Conservation (phyloP, 176 grass and related monocot species). For the Oryza australiensis region DNA sequence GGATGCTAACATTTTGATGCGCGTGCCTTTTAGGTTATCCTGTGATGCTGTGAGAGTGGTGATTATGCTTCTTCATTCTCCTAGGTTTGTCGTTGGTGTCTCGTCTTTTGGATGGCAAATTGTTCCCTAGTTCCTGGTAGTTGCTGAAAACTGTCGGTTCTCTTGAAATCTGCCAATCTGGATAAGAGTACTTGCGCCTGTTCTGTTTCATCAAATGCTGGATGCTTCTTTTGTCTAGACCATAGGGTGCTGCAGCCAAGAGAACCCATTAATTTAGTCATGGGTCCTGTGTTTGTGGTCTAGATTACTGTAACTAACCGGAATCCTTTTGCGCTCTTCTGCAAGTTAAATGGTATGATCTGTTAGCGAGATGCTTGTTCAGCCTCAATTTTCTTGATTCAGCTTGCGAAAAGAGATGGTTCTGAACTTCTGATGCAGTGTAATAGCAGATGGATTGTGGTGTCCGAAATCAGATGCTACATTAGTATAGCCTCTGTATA, state of each 20-base stretch:
- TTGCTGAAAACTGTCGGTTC: constrained; percentile 14
- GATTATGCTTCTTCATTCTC: constrained; percentile 30
- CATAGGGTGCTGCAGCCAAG: neutral
- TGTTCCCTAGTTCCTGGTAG: constrained; percentile 18
- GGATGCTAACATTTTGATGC: constrained; percentile 32
- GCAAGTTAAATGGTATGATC: constrained; percentile 11
- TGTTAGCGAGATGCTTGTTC: neutral
- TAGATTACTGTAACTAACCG: constrained; percentile 11
- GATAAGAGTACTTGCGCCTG: neutral
- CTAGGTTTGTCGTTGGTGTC: neutral
- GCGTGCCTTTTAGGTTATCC: constrained; percentile 1
- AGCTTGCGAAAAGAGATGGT: neutral
- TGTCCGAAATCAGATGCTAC: neutral
- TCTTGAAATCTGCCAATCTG: constrained; percentile 12
- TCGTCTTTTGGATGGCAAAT: neutral
- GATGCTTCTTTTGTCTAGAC: constrained; percentile 15
- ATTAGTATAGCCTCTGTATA: neutral
- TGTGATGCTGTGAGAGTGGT: constrained; percentile 32
- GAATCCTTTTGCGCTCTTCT: constrained; percentile 5
- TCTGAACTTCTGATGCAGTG: neutral
- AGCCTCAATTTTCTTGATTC: neutral
- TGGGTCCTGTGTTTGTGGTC: neutral
- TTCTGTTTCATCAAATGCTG: constrained; percentile 34
- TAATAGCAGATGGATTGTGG: neutral
- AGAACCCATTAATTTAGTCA: neutral